Evolutionary conservation across 2,329 filamentous ascomycete species (phyloP), one percentile per base, ranked within the genome.

Genomic region (Penicillium capsulatum): DNA sequence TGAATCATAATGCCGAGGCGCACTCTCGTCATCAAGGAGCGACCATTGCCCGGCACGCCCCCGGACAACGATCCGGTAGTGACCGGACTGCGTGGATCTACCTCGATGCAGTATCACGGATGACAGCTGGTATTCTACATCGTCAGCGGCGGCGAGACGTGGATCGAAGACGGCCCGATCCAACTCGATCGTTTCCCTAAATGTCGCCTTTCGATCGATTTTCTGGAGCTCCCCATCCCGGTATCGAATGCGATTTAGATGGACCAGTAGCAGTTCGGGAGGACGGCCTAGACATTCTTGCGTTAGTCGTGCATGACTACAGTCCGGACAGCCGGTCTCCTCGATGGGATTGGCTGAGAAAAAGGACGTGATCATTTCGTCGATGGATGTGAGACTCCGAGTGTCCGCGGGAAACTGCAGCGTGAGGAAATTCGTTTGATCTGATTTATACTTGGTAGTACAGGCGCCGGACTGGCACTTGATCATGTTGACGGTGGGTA

Each of bases 21-120:
- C 36, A 3, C 11, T 15, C 1, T 38, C 14, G 30, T 54, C 49
- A 22, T 55, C 29, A 9, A 54, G 24, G 7, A 41, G 9, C 3
- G 31, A 38, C 59, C 57, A 61, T 14, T 31, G 16, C 3, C 22
- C 32, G 11, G 35, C 34, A 8, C 45, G 40, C 4, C 45, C 42
- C 44, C 53, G 57, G 30, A 56, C 49, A n/a, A 36, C 42, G 16
- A 45, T 38, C 3, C 15, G 45, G 36, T 60, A 61, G 40, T 63
- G 58, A 2, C 55, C 58, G 1, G 4, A 3, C 1, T 32, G 11
- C 3, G n/a, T 27, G 2, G 2, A 15, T 1, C 9, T 5, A 16
- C 48, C 53, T 2, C n/a, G 8, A 32, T 58, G 59, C 13, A 56
- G 38, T 16, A 58, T 41, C 15, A 63, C 42, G 1, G 51, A 49